Evolutionary conservation across 2,329 filamentous ascomycete genomes (phyloP).

Genomic region (Aspergillus sp.): DNA sequence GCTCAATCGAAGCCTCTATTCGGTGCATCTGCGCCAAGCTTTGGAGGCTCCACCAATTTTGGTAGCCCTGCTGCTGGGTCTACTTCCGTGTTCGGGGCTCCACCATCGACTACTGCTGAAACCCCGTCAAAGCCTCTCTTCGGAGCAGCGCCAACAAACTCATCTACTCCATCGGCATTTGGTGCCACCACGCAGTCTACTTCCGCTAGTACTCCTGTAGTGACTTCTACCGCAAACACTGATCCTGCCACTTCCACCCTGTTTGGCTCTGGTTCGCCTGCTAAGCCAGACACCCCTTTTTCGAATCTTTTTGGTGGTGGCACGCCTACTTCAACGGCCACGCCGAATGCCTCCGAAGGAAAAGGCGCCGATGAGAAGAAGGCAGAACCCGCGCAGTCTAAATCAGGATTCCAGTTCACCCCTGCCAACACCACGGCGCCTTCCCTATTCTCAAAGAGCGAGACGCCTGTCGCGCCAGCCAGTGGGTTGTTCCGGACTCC

Average conservation of each 20-base stretch:
- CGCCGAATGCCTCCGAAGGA: conserved; percentile 14
- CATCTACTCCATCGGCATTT: conserved; percentile 26
- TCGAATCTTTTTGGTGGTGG: conserved; percentile 20
- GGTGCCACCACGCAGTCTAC: conserved; percentile 21
- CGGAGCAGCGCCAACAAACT: conserved; percentile 19
- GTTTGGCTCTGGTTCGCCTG: conserved; percentile 17
- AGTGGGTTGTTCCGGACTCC: conserved; percentile 19
- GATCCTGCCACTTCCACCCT: conserved; percentile 15
- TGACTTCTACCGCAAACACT: conserved; percentile 16
- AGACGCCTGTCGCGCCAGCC: conserved; percentile 11
- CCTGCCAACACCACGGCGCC: conserved; percentile 9
- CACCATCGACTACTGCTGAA: conserved; percentile 18
- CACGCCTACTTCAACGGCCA: conserved; percentile 5
- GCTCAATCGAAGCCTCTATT: conserved; percentile 22
- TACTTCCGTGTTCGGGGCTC: conserved; percentile 18
- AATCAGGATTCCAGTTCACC: conserved; percentile 15
- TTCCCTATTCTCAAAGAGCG: conserved; percentile 22
- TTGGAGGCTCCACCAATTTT: conserved; percentile 18
- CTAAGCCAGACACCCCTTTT: conserved; percentile 15
- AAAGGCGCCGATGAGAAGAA: conserved; percentile 14
- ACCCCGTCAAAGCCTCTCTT: conserved; percentile 24
- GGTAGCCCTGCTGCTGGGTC: conserved; percentile 10
- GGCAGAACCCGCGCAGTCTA: conserved; percentile 9
- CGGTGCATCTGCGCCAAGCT: conserved; percentile 17
- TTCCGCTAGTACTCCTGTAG: conserved; percentile 13